Evolutionary conservation across 2,329 filamentous ascomycete species (phyloP).

Genomic region (Penicillium janthinellum): DNA sequence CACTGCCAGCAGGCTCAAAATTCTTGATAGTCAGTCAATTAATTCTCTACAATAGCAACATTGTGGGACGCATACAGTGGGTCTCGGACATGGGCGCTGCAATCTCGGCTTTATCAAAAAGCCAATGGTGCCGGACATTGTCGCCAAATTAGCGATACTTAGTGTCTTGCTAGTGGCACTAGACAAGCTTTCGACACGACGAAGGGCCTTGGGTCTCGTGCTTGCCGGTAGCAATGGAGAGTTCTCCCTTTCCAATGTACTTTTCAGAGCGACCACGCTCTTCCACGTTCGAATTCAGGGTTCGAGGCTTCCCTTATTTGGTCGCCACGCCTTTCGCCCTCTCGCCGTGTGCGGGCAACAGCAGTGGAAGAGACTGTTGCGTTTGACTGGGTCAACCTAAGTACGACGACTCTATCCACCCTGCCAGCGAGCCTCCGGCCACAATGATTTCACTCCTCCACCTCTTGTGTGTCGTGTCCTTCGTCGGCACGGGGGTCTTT

Average conservation of each 20-base stretch:
- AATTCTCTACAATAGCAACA: neutral
- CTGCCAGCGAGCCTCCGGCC: neutral
- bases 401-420: neutral
- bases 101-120: slow-evolving; percentile 1
- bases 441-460: neutral
- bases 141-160: neutral
- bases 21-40: neutral
- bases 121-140: neutral
- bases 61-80: neutral
- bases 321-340: neutral
- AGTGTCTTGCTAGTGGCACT: neutral
- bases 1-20: neutral
- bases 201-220: neutral
- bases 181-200: neutral
- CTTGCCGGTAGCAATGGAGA: neutral
- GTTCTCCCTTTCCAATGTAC: neutral
- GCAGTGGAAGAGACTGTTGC: neutral
- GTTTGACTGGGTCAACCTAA: neutral
- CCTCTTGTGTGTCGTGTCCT: neutral
- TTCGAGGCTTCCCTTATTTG: neutral
- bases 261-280: neutral
- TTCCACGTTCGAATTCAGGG: neutral
- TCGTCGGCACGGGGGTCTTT: neutral
- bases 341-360: neutral
- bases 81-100: neutral